A percentile compares a stretch with the other conserved stretches of the same genome.
These are phyloP conservation scores for Cicer chorassanicum DNA, from an alignment of 306 rosid genomes.

Conservation along the genomic window DNA sequence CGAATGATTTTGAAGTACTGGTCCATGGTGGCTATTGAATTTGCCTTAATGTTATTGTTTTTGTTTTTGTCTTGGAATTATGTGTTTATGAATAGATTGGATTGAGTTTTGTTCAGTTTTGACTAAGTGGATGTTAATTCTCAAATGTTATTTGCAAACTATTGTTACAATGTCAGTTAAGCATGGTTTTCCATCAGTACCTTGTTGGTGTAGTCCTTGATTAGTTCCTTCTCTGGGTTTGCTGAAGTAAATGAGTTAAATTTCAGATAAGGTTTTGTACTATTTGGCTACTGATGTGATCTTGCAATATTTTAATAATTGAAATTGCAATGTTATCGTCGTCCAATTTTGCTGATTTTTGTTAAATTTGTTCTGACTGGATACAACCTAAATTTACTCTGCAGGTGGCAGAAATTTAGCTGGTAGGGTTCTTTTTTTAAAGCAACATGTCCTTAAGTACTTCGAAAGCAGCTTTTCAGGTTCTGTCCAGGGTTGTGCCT, in stretches of 20 bases:
- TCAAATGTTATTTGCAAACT: conserved; percentile 10
- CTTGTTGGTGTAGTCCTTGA: conserved; percentile 10
- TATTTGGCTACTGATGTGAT: conserved; percentile 16
- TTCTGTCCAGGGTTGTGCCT: conserved; percentile 54
- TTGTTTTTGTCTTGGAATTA: conserved; percentile 16
- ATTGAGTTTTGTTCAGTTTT: conserved; percentile 12
- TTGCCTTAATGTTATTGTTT: not conserved
- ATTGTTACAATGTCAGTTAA: conserved; percentile 2
- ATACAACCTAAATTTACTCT: not conserved
- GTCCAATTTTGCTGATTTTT: conserved; percentile 20
- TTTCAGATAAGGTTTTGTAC: not conserved
- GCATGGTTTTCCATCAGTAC: conserved; percentile 9
- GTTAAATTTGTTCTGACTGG: conserved; percentile 4
- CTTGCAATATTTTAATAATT: conserved; percentile 28
- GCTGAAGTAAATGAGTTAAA: not conserved
- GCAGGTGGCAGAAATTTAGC: conserved; percentile 36
- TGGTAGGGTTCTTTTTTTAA: conserved; percentile 26
- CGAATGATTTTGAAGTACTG: too few relatives aligned
- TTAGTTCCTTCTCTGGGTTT: not conserved
- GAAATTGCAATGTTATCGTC: conserved; percentile 4
- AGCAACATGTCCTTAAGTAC: conserved; percentile 51
- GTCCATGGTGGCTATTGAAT: too few relatives aligned
- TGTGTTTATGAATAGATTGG: conserved; percentile 11
- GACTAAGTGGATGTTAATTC: not conserved
- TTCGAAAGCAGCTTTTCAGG: conserved; percentile 61